phyloP scores from a whole-genome alignment of 768 basidiomycete genomes.

The Suillus plorans region DNA sequence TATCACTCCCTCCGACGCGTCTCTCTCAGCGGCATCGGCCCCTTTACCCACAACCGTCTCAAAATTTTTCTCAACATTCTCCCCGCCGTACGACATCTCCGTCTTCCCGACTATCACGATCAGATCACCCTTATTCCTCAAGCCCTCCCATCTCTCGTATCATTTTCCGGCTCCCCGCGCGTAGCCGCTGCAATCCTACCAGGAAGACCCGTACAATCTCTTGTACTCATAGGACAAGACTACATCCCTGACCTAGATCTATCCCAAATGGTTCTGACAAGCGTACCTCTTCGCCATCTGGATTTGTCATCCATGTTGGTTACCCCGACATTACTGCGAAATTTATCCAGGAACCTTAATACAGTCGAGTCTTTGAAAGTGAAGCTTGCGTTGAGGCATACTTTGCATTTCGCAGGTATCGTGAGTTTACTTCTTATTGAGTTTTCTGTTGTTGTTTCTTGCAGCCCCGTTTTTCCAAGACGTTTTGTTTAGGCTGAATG shows the following conservation, averaged over 20 bases:
- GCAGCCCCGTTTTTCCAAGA: neutral
- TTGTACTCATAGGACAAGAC: conserved; percentile 57
- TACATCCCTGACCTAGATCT: conserved; percentile 55
- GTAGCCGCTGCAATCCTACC: conserved; percentile 61
- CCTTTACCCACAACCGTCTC: conserved; percentile 37
- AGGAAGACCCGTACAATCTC: conserved; percentile 55
- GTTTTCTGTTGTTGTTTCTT: neutral
- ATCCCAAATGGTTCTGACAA: conserved; percentile 46
- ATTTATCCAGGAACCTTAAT: conserved; percentile 51
- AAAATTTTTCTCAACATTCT: conserved; percentile 43
- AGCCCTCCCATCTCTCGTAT: conserved; percentile 48
- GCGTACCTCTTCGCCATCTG: conserved; percentile 48
- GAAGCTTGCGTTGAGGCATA: conserved; percentile 61
- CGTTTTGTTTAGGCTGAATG: conserved; percentile 1
- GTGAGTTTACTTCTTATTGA: conserved; percentile 41
- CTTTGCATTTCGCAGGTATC: conserved; percentile 65
- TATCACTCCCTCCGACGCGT: conserved; percentile 43
- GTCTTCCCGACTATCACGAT: conserved; percentile 45
- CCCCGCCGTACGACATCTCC: conserved; percentile 44
- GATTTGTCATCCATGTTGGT: conserved; percentile 62
- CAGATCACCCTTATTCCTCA: conserved; percentile 40
- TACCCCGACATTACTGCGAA: conserved; percentile 55
- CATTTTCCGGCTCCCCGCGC: conserved; percentile 60
- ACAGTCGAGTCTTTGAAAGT: conserved; percentile 52
- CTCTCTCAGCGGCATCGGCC: conserved; percentile 42